A percentile compares a stretch with the other conserved stretches of the same genome.
phyloP scores from a whole-genome alignment of 768 basidiomycete genomes.

The Lactarius tabidus region DNA sequence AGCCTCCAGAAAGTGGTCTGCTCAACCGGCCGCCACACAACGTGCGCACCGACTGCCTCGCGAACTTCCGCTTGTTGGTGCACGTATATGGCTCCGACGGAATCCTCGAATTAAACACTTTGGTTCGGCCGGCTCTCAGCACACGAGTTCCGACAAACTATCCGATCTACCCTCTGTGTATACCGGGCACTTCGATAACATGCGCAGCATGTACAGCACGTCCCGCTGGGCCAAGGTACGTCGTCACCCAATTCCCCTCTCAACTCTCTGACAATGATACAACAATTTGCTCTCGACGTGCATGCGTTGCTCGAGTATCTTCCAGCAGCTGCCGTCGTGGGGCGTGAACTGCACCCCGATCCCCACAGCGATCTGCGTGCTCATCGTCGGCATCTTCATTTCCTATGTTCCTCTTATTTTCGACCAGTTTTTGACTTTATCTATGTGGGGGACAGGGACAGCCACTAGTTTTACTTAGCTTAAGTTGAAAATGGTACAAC shows the following conservation, averaged over 20 bases:
- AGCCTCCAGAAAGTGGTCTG: constrained; percentile 59
- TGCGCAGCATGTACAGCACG: too few relatives aligned
- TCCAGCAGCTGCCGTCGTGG: constrained; percentile 50
- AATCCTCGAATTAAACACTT: too few relatives aligned
- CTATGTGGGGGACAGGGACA: too few relatives aligned
- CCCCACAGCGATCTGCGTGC: constrained; percentile 42
- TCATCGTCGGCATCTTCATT: constrained; percentile 45
- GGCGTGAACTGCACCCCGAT: constrained; percentile 40
- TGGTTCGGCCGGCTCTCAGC: too few relatives aligned
- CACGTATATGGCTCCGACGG: constrained; percentile 60
- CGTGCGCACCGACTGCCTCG: constrained; percentile 51
- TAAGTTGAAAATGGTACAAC: too few relatives aligned
- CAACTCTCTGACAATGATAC: neutral
- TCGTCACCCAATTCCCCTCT: constrained; percentile 28
- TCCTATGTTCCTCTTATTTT: constrained; percentile 37
- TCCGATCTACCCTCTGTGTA: too few relatives aligned
- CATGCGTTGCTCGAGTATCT: constrained; percentile 49
- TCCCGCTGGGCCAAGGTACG: constrained; percentile 47
- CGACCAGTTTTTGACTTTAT: too few relatives aligned
- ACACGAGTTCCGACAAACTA: too few relatives aligned
- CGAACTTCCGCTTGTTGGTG: constrained; percentile 47
- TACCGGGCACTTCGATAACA: too few relatives aligned
- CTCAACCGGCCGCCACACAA: constrained; percentile 53
- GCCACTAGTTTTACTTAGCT: too few relatives aligned
- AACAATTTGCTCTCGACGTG: constrained; percentile 51